Evolutionary conservation across 441 rosid genomes (phyloP), one percentile per base, ranked within the genome.

Genomic region (Pelargonium fulgidum): DNA sequence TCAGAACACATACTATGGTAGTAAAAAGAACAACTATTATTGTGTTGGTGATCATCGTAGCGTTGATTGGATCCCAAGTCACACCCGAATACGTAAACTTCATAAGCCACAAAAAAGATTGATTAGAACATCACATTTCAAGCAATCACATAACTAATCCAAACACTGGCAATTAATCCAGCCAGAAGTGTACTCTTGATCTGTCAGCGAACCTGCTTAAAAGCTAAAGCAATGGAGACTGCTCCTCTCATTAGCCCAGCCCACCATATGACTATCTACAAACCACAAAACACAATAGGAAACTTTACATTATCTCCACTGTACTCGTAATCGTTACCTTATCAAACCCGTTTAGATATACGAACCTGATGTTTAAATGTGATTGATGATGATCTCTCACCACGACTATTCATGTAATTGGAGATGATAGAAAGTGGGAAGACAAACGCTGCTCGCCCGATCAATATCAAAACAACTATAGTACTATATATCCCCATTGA

Each of bases 181-280:
- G 47, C 12, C 12, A 1, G 36, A 42, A 7, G 11, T 42, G 47
- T 3, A n/a, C n/a, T n/a, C 47, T 42, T 42, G 47, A 9, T 41
- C 2, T 9, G 10, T 2, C 1, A 41, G 22, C 73, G 24, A 20
- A 93, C 98, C 94, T 90, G 97, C 66, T 90, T 86, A 75, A 89
- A 90, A 81, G 97, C 94, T 75, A 90, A 80, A 59, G 98, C 98
- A 66, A 93, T 84, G 6, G 98, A 92, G 58, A 90, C 97, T 8
- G 97, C 97, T 0, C 98, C 98, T 76, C 98, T 81, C 88, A 93
- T 90, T 24, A 90, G 83, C 12, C 97, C 96, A 0, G 97, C 97
- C 97, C 98, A 93, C 91, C 98, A 93, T 52, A 93, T 85, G 45
- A 93, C 78, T 71, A 89, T 81, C 98, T 93, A 69, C 19, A 65